Percentiles rank a stretch among this genome's conserved stretches.
phyloP scores from a whole-genome alignment of 768 basidiomycete species.

The Lactifluus echinatus region DNA sequence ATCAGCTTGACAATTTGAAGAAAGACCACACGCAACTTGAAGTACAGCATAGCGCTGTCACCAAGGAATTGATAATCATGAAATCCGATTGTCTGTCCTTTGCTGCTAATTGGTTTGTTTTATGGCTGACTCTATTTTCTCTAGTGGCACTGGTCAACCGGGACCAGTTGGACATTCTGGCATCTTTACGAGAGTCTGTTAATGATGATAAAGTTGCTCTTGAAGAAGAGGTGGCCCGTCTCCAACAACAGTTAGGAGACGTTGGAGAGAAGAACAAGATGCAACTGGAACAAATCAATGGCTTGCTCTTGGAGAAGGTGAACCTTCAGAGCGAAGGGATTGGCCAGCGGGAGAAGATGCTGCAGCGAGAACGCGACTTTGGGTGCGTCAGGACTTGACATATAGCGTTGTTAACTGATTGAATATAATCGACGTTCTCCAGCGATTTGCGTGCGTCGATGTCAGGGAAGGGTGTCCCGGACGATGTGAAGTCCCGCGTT shows the following conservation, averaged over 20 bases:
- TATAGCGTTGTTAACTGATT: background rate
- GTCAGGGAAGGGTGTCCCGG: constrained; percentile 71
- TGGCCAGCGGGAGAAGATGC: constrained; percentile 75
- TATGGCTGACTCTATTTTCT: background rate
- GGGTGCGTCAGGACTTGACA: constrained; percentile 41
- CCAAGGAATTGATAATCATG: constrained; percentile 67
- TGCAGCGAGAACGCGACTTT: constrained; percentile 80
- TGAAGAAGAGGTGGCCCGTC: constrained; percentile 54
- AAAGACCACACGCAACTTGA: constrained; percentile 64
- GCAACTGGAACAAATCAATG: constrained; percentile 85
- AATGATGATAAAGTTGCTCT: constrained; percentile 77
- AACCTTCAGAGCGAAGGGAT: constrained; percentile 87
- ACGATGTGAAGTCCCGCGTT: constrained; percentile 70
- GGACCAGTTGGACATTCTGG: constrained; percentile 86
- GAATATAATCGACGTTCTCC: background rate
- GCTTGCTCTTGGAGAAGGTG: constrained; percentile 84
- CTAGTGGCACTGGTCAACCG: constrained; percentile 86
- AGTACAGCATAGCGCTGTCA: constrained; percentile 53
- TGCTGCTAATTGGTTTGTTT: background rate
- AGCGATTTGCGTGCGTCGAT: constrained; percentile 74
- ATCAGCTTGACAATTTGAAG: constrained; percentile 63
- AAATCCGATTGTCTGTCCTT: constrained; percentile 69
- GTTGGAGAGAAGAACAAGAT: constrained; percentile 76
- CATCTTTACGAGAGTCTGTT: constrained; percentile 77
- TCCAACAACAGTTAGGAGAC: constrained; percentile 62